Base-by-base conservation (phyloP, 73 alveolate genomes). In the Halteria grandinella region DNA sequence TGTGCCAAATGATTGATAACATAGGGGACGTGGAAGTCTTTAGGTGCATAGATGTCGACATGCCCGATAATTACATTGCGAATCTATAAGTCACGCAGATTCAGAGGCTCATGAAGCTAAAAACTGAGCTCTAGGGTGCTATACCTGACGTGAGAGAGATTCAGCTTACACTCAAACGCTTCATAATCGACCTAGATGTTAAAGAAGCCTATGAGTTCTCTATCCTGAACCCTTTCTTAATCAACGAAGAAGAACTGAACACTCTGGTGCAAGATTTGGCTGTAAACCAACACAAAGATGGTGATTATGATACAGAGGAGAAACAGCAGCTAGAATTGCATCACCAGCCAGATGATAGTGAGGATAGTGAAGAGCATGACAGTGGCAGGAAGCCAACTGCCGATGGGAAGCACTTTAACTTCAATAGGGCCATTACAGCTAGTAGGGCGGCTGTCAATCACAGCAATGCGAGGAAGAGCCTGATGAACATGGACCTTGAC, bases 151-250 rank as follows among this genome's bases (percentile, higher is more conserved):
- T 39, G 33, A 62, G 37, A 17, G 78, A 62, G 50, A 41, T 24
- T 41, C 45, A 62, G 25, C 4, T 3, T 40, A 14, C 6, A 62
- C 17, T 62, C 2, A 62, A 62, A 33, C 36, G 39, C 25, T 62
- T 62, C 44, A 41, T 62, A 12, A 39, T 17, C 47, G 78, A 62
- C 44, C 24, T 62, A 41, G 78, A 62, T 62, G 40, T 39, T 31
- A 62, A 41, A 52, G 78, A 62, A 62, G 57, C 78, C 44, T 62
- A 62, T 39, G 60, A 39, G 43, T 62, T 62, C 27, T 62, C 78
- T 6, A 62, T 24, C 5, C 12, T 62, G 40, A 62, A 62, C 25
- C 57, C 78, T 41, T 62, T 62, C 60, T 21, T 62, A 27, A 8
- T 62, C 20, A 62, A 62, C 41, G 78, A 62, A 41, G 78, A 62